Percentiles rank a stretch among this genome's conserved stretches.
Evolutionary conservation across 345 rosid genomes (phyloP).

Genomic region (Odontarrhena argentea): DNA sequence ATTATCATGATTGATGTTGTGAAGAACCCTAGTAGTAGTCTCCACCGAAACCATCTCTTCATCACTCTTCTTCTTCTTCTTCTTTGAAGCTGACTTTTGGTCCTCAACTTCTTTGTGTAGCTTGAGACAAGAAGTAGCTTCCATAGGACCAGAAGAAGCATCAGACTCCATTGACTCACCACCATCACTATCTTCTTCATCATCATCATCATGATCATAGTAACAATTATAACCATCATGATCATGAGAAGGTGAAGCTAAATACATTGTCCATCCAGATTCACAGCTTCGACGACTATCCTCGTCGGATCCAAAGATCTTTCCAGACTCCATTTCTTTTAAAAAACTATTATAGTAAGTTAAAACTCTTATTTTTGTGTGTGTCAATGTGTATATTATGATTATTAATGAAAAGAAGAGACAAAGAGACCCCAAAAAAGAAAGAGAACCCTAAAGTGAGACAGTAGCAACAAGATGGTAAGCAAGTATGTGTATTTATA

Average conservation of each 20-base stretch:
- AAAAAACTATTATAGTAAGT: not conserved
- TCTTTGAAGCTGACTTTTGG: slow-evolving; percentile 19
- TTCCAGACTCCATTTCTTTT: slow-evolving; percentile 50
- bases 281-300: slow-evolving; percentile 49
- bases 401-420: not conserved
- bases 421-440: slow-evolving; percentile 29
- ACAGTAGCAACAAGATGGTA: slow-evolving; percentile 31
- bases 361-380: slow-evolving; percentile 13
- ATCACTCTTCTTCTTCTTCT: slow-evolving; percentile 24
- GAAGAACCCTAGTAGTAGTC: slow-evolving; percentile 30
- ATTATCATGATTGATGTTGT: slow-evolving; percentile 7
- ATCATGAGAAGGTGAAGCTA: slow-evolving; percentile 50
- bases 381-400: not conserved
- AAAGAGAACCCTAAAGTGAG: slow-evolving; percentile 40
- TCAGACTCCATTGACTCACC: slow-evolving; percentile 78
- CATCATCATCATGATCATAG: slow-evolving; percentile 28
- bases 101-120: slow-evolving; percentile 30
- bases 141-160: slow-evolving; percentile 71
- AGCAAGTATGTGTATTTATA: slow-evolving; percentile 16
- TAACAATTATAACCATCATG: slow-evolving; percentile 23
- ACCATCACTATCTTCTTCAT: slow-evolving; percentile 32
- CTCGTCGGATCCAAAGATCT: slow-evolving; percentile 43
- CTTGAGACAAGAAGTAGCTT: slow-evolving; percentile 31
- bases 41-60: slow-evolving; percentile 38
- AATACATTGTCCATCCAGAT: slow-evolving; percentile 71